Base-by-base conservation (phyloP, 805 yeast species). In the Metschnikowia chrysomelidarum region DNA sequence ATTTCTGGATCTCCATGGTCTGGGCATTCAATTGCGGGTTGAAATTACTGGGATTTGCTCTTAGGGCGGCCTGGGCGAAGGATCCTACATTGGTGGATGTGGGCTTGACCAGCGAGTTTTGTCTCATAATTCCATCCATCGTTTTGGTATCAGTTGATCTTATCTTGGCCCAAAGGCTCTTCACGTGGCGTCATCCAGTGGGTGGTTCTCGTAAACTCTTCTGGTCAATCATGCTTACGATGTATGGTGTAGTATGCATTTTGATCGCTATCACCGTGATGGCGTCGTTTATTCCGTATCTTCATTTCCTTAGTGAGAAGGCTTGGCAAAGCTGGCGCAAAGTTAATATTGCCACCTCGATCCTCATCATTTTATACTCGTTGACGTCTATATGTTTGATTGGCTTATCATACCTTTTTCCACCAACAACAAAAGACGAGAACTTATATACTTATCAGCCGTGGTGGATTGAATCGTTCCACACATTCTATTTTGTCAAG, bases 381-480 rank as follows among this genome's bases (percentile, higher is more conserved):
- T 55, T 73, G 26, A 53, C 77, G 2, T 76, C 87, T 2, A 52
- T 76, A 29, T 29, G 53, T 6, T 64, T 83, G 49, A 61, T 80
- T 16, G 51, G 53, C 0, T 53, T 72, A 29, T 77, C 88, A 1
- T 83, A 63, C 50, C 39, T 71, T 26, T 60, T 79, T 48, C 73
- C 73, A 42, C 78, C 87, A 14, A 75, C 84, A 5, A 40, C 61
- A 21, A 62, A 59, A 24, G 77, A 76, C 41, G 70, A 68, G 42
- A 54, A 61, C 26, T 65, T 80, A 24, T 69, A 74, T 47, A 77
- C 78, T 44, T 82, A 76, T 54, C 85, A 78, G 53, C 87, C 94
- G 23, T 80, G 81, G 73, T 84, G 93, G 93, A 78, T 84, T 50
- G 78, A 79, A 54, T 70, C 77, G 4, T 81, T 82, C 47, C 51